These are phyloP conservation scores for Leccinellum rugosiceps DNA, from an alignment of 768 basidiomycete genomes.

Conservation along the genomic window DNA sequence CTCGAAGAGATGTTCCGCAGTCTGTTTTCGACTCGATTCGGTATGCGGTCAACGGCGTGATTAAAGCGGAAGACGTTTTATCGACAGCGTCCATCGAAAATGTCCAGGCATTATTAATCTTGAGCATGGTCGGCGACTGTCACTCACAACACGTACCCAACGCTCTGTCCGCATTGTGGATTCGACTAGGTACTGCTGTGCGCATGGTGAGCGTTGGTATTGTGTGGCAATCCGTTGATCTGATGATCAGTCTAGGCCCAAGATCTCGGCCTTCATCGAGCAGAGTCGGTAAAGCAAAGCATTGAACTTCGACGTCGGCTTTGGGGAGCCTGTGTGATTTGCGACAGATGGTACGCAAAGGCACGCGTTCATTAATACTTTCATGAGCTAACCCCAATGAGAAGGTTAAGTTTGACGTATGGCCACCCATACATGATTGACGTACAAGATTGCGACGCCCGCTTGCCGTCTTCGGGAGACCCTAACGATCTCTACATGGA, in stretches of 20 bases:
- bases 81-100: slow-evolving; percentile 84
- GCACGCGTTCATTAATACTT: slow-evolving; percentile 1
- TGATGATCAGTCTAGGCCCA: slow-evolving; percentile 64
- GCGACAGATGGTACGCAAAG: slow-evolving; percentile 78
- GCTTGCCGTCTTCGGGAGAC: slow-evolving; percentile 87
- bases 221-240: slow-evolving; percentile 3
- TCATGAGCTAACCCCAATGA: slow-evolving; percentile 6
- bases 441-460: slow-evolving; percentile 92
- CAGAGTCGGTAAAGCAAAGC: slow-evolving; percentile 79
- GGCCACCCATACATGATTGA: slow-evolving; percentile 97
- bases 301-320: slow-evolving; percentile 86
- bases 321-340: slow-evolving; percentile 94
- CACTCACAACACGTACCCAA: slow-evolving; percentile 88
- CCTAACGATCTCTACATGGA: slow-evolving; percentile 77
- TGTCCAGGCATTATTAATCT: slow-evolving; percentile 81
- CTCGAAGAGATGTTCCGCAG: slow-evolving; percentile 79
- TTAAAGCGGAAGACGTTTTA: slow-evolving; percentile 88
- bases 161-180: slow-evolving; percentile 82
- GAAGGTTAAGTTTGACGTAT: slow-evolving; percentile 81
- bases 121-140: slow-evolving; percentile 85
- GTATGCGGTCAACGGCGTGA: slow-evolving; percentile 78
- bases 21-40: slow-evolving; percentile 88
- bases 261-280: slow-evolving; percentile 92
- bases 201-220: slow-evolving; percentile 68
- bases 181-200: slow-evolving; percentile 84